phyloP scores from a whole-genome alignment of 176 grass and related monocot genomes.

The Paspalum vaginatum region DNA sequence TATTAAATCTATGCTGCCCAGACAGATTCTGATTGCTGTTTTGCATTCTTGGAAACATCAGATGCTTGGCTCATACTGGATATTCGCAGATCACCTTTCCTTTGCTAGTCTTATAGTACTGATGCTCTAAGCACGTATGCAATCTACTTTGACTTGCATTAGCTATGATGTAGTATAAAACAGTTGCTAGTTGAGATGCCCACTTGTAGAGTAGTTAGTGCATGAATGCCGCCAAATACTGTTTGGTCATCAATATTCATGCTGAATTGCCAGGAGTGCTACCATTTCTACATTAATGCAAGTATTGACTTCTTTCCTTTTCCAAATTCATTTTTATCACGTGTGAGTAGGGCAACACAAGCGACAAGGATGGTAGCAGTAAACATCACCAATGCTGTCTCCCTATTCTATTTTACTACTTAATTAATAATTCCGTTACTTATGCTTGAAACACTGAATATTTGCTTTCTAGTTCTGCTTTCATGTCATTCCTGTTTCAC shows the following conservation, averaged over 20 bases:
- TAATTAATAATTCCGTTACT: neutral
- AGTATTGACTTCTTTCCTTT: neutral
- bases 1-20: slow-evolving; percentile 16
- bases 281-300: neutral
- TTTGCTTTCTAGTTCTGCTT: neutral
- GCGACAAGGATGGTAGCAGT: neutral
- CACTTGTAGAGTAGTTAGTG: neutral
- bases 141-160: neutral
- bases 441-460: neutral
- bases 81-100: neutral
- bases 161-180: neutral
- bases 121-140: neutral
- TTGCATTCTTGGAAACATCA: neutral
- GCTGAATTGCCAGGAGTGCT: neutral
- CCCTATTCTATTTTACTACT: neutral
- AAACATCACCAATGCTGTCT: neutral
- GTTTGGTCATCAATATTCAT: neutral
- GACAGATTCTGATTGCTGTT: neutral
- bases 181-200: neutral
- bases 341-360: neutral
- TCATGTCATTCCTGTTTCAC: neutral
- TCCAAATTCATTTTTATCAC: neutral
- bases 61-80: neutral
- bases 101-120: neutral
- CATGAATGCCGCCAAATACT: neutral